Evolutionary conservation across 2,329 filamentous ascomycete species (phyloP), one percentile per base, ranked within the genome.

Genomic region (Zymoseptoria crescenta): DNA sequence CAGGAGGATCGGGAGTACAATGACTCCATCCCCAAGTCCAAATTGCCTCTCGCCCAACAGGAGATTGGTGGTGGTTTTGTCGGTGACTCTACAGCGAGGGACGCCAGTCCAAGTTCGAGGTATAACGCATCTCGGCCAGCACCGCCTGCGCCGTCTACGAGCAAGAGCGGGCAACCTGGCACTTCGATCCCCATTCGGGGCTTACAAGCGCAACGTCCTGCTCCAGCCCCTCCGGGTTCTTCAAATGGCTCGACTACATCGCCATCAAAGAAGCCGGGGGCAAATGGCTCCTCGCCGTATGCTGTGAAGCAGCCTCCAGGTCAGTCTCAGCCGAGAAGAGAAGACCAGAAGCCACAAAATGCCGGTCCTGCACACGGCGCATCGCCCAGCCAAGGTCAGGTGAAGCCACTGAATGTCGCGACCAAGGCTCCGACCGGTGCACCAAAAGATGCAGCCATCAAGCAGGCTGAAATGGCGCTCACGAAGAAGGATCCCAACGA

Each of bases 101-200:
- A 78, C 61, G 63, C 73, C n/a, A 77, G 75, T 57, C 75, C 74
- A 21, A 74, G 78, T 20, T 72, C 77, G 52, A 84, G 91, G 62
- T 97, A 91, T 75, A 96, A 96, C 72, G 91, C 93, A 3, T 86
- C 85, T 56, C 83, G 93, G 69, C 88, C 89, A 48, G 88, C 93
- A 54, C 93, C 92, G 27, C 65, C 71, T 30, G 66, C 72, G 10
- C 72, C 72, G 5, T 61, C 64, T n/a, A 58, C 54, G 13, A 65
- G 64, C 51, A 72, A 71, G 59, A 64, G 41, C 41, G 68, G 64
- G 8, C 66, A 68, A 55, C 54, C 62, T 6, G 65, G 66, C 51
- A 65, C 64, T 49, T 55, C 60, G 19, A 48, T 72, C 27, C 70
- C 70, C 3, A 63, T 72, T 19, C 85, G 77, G 70, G 81, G 79